Conservation (phyloP, 2,329 filamentous ascomycete species). For the Podosphaera fusca region DNA sequence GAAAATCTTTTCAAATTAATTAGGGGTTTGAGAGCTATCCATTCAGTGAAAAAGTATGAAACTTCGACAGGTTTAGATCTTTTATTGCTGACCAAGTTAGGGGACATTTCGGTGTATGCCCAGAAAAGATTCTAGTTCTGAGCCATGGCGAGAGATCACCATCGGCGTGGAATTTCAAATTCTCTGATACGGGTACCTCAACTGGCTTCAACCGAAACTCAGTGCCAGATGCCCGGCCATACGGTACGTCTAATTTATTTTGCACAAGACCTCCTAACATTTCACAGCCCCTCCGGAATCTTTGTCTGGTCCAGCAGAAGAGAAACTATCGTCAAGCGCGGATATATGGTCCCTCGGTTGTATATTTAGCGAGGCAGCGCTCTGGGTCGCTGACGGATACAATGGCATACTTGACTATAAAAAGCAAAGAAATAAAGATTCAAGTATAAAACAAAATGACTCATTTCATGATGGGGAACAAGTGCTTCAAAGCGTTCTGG, state of each 20-base stretch:
- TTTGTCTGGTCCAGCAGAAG: not conserved
- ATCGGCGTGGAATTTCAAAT: constrained; percentile 13
- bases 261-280: constrained; percentile 1
- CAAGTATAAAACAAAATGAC: constrained; percentile 5
- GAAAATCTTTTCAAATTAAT: constrained; percentile 12
- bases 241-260: not conserved
- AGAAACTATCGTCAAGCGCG: constrained; percentile 1
- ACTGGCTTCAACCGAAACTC: not conserved
- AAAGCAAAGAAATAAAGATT: constrained; percentile 6
- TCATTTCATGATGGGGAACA: constrained; percentile 16
- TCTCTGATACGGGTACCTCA: constrained; percentile 14
- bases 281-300: constrained; percentile 16
- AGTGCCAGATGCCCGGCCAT: not conserved
- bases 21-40: constrained; percentile 12
- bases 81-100: constrained; percentile 7
- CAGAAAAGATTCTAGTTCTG: constrained; percentile 14
- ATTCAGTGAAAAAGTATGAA: constrained; percentile 6
- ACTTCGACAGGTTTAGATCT: no score
- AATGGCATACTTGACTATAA: constrained; percentile 12
- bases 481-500: constrained; percentile 10
- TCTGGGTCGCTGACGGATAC: constrained; percentile 12
- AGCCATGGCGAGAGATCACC: constrained; percentile 7
- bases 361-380: constrained; percentile 15
- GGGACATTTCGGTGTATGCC: constrained; percentile 17
- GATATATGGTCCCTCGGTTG: constrained; percentile 18